A percentile compares a stretch with the other conserved stretches of the same genome.
These are phyloP conservation scores for Heterobasidion parviporum DNA, from an alignment of 1,284 basidiomycete genomes.

Conservation along the genomic window DNA sequence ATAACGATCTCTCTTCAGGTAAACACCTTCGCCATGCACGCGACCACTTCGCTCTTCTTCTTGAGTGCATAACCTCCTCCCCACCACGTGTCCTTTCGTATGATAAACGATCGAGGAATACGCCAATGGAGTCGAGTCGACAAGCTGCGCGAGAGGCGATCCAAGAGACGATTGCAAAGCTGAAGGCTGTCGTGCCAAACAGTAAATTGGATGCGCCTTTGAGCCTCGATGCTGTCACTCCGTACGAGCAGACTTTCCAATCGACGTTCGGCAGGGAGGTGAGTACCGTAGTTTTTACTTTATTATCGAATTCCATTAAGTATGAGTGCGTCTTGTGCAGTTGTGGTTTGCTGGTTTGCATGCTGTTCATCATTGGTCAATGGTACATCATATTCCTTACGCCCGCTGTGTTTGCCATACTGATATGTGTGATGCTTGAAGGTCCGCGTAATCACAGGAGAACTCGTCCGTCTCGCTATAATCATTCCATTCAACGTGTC, in stretches of 20 bases:
- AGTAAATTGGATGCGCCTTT: constrained; percentile 46
- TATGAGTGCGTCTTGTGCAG: constrained; percentile 24
- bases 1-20: constrained; percentile 31
- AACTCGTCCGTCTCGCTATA: constrained; percentile 43
- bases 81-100: constrained; percentile 59
- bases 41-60: constrained; percentile 67
- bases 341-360: constrained; percentile 83
- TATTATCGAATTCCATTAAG: neutral
- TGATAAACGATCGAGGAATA: constrained; percentile 66
- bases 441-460: constrained; percentile 75
- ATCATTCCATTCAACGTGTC: neutral
- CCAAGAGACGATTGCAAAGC: constrained; percentile 42
- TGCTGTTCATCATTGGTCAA: constrained; percentile 81
- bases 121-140: constrained; percentile 70
- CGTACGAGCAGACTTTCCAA: constrained; percentile 61
- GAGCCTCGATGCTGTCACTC: constrained; percentile 71
- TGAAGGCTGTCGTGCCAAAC: constrained; percentile 45
- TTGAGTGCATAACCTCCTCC: constrained; percentile 42
- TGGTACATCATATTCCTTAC: constrained; percentile 39
- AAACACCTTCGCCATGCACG: constrained; percentile 78
- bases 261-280: constrained; percentile 81
- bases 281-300: constrained; percentile 11
- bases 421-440: constrained; percentile 17
- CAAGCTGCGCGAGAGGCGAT: constrained; percentile 50
- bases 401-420: neutral